Evolutionary conservation across 148 eudicot genomes (phyloP).

Genomic region (Cornus florida): DNA sequence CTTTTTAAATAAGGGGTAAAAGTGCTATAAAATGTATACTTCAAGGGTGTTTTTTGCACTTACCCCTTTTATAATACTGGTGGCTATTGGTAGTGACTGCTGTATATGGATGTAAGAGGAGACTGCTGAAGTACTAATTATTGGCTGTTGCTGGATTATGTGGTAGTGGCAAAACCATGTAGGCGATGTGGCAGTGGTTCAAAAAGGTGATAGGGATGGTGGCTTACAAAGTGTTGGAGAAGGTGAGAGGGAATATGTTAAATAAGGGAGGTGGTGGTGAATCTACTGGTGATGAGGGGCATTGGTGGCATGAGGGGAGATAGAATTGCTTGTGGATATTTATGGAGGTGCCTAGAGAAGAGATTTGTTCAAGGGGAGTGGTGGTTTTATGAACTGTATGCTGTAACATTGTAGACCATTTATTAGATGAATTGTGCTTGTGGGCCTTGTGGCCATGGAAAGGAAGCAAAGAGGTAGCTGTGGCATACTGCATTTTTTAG

Average conservation of each 20-base stretch:
- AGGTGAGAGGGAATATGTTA: no score
- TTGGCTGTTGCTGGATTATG: not conserved
- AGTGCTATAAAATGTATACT: no score
- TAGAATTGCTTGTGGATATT: no score
- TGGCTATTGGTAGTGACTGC: not conserved
- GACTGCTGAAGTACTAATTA: not conserved
- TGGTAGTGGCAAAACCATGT: not conserved
- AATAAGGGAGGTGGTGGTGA: no score
- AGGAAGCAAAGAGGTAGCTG: not conserved
- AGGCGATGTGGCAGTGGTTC: not conserved
- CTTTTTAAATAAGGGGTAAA: no score
- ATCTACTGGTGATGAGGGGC: no score
- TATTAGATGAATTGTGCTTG: slow-evolving; percentile 4
- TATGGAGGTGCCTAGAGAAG: no score
- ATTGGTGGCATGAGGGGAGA: no score
- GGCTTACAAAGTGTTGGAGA: not conserved
- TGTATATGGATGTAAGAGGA: not conserved
- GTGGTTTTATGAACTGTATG: not conserved
- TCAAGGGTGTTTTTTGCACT: no score
- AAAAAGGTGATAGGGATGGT: not conserved
- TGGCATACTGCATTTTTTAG: not conserved
- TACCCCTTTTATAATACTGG: not conserved
- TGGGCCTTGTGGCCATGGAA: not conserved
- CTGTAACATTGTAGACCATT: not conserved
- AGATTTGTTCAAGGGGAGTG: not conserved